Percentiles rank a stretch among this genome's conserved stretches.
phyloP scores from a whole-genome alignment of 2,329 filamentous ascomycete genomes.

The Teratosphaeria viscida region DNA sequence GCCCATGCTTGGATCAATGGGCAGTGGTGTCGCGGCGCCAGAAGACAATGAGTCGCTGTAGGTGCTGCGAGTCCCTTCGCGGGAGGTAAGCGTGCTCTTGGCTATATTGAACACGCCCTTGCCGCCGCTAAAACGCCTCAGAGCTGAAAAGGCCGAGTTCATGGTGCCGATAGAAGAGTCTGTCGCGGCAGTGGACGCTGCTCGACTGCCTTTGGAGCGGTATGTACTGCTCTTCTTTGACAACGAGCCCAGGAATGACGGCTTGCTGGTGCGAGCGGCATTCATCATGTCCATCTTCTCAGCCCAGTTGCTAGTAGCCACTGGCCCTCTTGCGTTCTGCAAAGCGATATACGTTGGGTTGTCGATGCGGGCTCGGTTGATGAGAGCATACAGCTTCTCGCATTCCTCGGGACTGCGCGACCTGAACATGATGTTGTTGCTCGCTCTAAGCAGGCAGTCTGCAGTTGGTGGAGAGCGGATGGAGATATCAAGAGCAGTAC shows the following conservation, averaged over 20 bases:
- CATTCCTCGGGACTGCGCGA: constrained; percentile 68
- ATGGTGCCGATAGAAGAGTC: constrained; percentile 67
- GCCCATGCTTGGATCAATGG: constrained; percentile 22
- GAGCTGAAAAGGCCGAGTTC: constrained; percentile 66
- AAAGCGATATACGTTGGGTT: constrained; percentile 80
- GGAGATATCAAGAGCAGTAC: constrained; percentile 86
- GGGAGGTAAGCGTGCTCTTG: constrained; percentile 59
- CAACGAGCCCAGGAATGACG: constrained; percentile 34
- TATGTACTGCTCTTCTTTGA: constrained; percentile 46
- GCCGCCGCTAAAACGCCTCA: constrained; percentile 61
- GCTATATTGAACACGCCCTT: constrained; percentile 74
- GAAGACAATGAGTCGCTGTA: constrained; percentile 50
- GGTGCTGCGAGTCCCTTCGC: constrained; percentile 41
- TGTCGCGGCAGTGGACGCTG: constrained; percentile 50
- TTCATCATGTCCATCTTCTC: constrained; percentile 44
- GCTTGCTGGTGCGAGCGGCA: constrained; percentile 31
- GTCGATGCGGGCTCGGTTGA: constrained; percentile 81
- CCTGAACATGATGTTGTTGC: constrained; percentile 82
- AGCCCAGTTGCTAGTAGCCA: constrained; percentile 37
- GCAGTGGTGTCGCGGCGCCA: constrained; percentile 30
- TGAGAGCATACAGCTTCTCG: constrained; percentile 69
- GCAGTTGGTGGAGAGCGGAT: constrained; percentile 75
- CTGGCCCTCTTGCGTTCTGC: constrained; percentile 58
- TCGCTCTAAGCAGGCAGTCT: constrained; percentile 57
- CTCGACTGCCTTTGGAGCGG: constrained; percentile 43